These are phyloP conservation scores for Candida germanica DNA, from an alignment of 805 yeast species.

Conservation along the genomic window DNA sequence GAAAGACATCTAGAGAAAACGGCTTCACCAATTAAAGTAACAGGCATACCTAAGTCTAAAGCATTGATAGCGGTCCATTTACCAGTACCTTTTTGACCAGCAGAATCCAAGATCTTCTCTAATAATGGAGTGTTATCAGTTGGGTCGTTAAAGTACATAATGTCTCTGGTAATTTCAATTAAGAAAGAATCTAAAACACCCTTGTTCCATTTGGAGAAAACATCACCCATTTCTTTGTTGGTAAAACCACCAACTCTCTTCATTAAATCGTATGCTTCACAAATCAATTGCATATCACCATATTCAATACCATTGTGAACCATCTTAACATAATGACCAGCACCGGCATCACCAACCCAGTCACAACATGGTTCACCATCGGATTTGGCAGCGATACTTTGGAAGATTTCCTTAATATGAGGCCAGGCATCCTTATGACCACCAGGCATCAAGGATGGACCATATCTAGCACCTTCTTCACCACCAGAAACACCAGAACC, in stretches of 20 bases:
- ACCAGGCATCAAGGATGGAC: conserved; percentile 99
- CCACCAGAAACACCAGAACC: conserved; percentile 99
- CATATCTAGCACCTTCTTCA: conserved; percentile 99
- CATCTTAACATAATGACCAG: conserved; percentile 99
- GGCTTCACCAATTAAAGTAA: conserved; percentile 97
- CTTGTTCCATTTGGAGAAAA: conserved; percentile 89
- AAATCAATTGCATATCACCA: conserved; percentile 99
- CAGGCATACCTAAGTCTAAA: conserved; percentile 96
- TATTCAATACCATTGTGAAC: conserved; percentile 99
- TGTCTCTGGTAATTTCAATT: conserved; percentile 94
- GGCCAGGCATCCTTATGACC: conserved; percentile 99
- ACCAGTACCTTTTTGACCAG: conserved; percentile 99
- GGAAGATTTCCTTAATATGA: conserved; percentile 94
- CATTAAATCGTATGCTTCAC: conserved; percentile 96
- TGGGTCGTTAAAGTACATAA: conserved; percentile 79
- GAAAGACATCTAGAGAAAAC: conserved; percentile 96
- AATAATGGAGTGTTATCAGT: conserved; percentile 89
- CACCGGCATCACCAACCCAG: conserved; percentile 99
- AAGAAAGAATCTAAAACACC: conserved; percentile 98
- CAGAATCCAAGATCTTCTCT: conserved; percentile 94
- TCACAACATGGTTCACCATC: conserved; percentile 99
- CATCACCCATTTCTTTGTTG: conserved; percentile 90
- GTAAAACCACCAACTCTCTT: conserved; percentile 90
- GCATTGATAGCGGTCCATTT: conserved; percentile 99
- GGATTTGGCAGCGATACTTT: conserved; percentile 90